These are phyloP conservation scores for Fallopia convolvulus DNA, from an alignment of 148 eudicot genomes.

Conservation along the genomic window DNA sequence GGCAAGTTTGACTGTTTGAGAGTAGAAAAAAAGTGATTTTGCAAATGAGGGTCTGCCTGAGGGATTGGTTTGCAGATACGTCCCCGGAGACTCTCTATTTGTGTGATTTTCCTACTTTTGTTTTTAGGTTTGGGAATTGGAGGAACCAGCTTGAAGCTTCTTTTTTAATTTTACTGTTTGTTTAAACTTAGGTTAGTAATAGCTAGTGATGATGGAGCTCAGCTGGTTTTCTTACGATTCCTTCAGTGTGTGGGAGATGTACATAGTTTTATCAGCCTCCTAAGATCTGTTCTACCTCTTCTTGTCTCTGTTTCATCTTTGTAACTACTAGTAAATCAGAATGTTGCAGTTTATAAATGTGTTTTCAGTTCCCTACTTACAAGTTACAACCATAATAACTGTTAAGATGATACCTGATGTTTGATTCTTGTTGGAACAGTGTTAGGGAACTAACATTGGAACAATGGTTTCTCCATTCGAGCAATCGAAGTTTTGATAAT, in stretches of 20 bases:
- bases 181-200: not conserved
- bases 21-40: not conserved
- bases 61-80: slow-evolving; percentile 46
- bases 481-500: too few relatives aligned
- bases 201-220: slow-evolving; percentile 41
- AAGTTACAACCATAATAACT: too few relatives aligned
- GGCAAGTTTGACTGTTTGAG: slow-evolving; percentile 29
- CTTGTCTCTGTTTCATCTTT: too few relatives aligned
- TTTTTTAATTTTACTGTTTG: not conserved
- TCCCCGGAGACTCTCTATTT: slow-evolving; percentile 60
- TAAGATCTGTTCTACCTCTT: too few relatives aligned
- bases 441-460: too few relatives aligned
- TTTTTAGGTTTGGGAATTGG: not conserved
- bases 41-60: slow-evolving; percentile 40
- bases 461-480: too few relatives aligned
- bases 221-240: slow-evolving; percentile 65
- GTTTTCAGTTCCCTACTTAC: too few relatives aligned
- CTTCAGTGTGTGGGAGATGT: slow-evolving; percentile 16
- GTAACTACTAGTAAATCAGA: too few relatives aligned
- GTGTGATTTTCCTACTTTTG: not conserved
- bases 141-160: not conserved
- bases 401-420: too few relatives aligned
- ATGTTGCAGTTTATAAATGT: too few relatives aligned
- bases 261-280: not conserved
- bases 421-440: too few relatives aligned